Conservation (phyloP, 768 basidiomycete genomes). For the Suillus tomentosus region DNA sequence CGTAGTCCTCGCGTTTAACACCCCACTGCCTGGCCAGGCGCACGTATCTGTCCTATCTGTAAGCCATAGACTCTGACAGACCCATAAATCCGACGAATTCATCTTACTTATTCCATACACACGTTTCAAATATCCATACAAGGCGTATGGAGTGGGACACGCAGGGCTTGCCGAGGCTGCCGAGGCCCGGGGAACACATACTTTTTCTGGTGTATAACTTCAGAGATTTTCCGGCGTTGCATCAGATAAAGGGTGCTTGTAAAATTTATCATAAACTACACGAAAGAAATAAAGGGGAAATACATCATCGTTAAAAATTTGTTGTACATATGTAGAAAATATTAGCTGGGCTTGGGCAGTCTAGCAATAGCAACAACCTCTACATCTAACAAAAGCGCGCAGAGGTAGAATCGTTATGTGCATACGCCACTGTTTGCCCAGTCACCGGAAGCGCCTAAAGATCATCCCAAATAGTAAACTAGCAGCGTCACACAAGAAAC, state of each 20-base stretch:
- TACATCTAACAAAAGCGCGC: neutral
- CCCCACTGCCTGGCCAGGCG: conserved; percentile 30
- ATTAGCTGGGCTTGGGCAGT: neutral
- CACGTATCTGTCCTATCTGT: conserved; percentile 74
- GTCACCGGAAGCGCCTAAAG: conserved; percentile 24
- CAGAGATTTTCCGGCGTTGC: neutral
- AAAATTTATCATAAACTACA: neutral
- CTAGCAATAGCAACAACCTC: neutral
- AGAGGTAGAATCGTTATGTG: neutral
- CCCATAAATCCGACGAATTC: neutral
- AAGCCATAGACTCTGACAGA: conserved; percentile 37
- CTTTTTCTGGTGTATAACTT: neutral
- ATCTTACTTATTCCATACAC: neutral
- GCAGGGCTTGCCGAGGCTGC: too few relatives aligned
- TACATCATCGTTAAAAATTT: neutral
- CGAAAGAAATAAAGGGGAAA: neutral
- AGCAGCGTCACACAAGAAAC: conserved; percentile 7
- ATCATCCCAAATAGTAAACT: conserved; percentile 3
- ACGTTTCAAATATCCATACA: neutral
- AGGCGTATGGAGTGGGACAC: neutral
- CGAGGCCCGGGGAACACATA: too few relatives aligned
- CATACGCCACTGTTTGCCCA: conserved; percentile 41
- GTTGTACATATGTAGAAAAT: neutral
- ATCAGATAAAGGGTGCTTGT: neutral
- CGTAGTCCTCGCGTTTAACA: neutral